Evolutionary conservation across 2,329 filamentous ascomycete species (phyloP).

Genomic region (Exophiala sp.): DNA sequence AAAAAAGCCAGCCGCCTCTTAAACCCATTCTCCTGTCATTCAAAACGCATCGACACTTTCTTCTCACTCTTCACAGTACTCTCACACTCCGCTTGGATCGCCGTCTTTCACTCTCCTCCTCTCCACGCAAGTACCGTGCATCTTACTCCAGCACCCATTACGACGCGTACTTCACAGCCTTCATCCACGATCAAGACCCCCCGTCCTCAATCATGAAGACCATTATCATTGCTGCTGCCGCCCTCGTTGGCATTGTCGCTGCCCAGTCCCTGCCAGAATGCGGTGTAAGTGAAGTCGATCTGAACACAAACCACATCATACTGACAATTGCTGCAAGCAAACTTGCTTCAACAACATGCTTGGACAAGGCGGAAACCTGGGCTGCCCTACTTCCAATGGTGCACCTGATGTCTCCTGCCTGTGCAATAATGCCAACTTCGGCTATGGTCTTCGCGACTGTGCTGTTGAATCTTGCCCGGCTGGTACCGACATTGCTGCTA

Average conservation of each 20-base stretch:
- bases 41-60: neutral
- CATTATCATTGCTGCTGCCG: conserved; percentile 22
- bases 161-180: conserved; percentile 18
- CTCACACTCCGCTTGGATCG: conserved; percentile 12
- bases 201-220: conserved; percentile 30
- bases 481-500: conserved; percentile 33
- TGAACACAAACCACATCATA: neutral
- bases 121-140: conserved; percentile 20
- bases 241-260: conserved; percentile 26
- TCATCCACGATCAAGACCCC: conserved; percentile 9
- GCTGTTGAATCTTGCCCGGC: conserved; percentile 41
- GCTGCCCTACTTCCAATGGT: conserved; percentile 32
- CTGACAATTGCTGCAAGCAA: conserved; percentile 33
- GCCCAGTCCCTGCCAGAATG: conserved; percentile 30
- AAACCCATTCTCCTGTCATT: neutral
- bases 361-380: conserved; percentile 37
- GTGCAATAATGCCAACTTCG: conserved; percentile 41
- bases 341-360: conserved; percentile 47
- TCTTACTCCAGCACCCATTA: conserved; percentile 24
- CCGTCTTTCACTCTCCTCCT: conserved; percentile 10
- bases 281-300: conserved; percentile 28
- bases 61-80: conserved; percentile 3
- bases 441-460: conserved; percentile 47
- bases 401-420: conserved; percentile 37
- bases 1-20: neutral